Evolutionary conservation across 148 eudicot species (phyloP).

Genomic region (Limonium bicolor): DNA sequence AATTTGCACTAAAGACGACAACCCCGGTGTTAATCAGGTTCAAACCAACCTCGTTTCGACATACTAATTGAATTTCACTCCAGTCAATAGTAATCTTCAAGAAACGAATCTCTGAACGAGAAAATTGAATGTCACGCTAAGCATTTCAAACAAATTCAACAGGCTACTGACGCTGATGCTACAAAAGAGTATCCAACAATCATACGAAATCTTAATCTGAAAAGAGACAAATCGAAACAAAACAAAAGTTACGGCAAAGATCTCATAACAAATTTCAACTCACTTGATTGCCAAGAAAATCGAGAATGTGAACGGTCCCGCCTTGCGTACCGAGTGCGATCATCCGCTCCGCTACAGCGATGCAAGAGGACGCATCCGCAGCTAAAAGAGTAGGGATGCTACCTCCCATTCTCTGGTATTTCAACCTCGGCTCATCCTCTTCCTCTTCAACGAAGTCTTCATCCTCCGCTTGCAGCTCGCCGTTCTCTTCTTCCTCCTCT

Average conservation of each 20-base stretch:
- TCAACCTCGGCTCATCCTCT: slow-evolving; percentile 85
- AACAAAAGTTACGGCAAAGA: background rate
- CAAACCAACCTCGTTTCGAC: too few relatives aligned
- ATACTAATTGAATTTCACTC: too few relatives aligned
- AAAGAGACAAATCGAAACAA: background rate
- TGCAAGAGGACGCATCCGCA: slow-evolving; percentile 52
- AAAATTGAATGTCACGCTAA: background rate
- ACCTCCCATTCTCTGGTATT: slow-evolving; percentile 97
- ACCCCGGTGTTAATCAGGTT: too few relatives aligned
- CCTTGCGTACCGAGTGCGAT: slow-evolving; percentile 88
- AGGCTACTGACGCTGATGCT: background rate
- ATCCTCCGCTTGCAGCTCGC: slow-evolving; percentile 22
- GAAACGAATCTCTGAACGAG: background rate
- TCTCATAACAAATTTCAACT: background rate
- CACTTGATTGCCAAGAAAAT: slow-evolving; percentile 91
- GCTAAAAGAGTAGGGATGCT: slow-evolving; percentile 56
- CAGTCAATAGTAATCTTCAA: too few relatives aligned
- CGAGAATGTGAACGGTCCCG: slow-evolving; percentile 67
- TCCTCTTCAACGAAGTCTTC: slow-evolving; percentile 34
- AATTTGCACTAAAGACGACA: too few relatives aligned
- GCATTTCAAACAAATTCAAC: background rate
- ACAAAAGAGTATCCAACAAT: background rate
- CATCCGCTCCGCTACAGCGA: slow-evolving; percentile 85
- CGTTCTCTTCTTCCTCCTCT: slow-evolving; percentile 15
- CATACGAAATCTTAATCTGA: background rate